Conservation (phyloP, 768 basidiomycete genomes). For the Punctularia strigosozonata region DNA sequence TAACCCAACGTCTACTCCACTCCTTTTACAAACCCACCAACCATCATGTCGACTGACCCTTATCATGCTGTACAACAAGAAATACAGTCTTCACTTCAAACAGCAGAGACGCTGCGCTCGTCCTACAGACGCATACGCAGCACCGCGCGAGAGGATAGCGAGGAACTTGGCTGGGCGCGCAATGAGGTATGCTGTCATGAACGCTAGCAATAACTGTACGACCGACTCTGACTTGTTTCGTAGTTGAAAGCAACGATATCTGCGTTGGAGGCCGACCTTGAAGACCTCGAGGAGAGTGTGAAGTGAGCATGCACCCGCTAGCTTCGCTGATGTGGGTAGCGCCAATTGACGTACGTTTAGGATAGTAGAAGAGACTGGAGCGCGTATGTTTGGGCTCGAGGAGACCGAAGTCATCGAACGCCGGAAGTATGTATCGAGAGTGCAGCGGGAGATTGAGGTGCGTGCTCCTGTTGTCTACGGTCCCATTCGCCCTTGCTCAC, state of each 20-base stretch:
- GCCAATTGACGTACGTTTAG: conserved; percentile 22
- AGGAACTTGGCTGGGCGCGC: conserved; percentile 69
- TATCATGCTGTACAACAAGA: conserved; percentile 83
- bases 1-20: background rate
- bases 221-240: background rate
- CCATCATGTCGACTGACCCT: conserved; percentile 61
- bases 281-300: conserved; percentile 91
- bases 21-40: background rate
- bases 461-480: conserved; percentile 16
- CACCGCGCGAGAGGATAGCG: conserved; percentile 61
- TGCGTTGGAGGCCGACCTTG: conserved; percentile 75
- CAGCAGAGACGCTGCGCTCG: conserved; percentile 56
- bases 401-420: conserved; percentile 67
- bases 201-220: conserved; percentile 1
- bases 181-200: conserved; percentile 53
- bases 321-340: background rate
- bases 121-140: conserved; percentile 72
- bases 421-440: conserved; percentile 63
- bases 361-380: conserved; percentile 79
- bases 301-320: conserved; percentile 34
- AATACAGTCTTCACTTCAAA: conserved; percentile 63
- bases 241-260: conserved; percentile 66
- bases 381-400: conserved; percentile 74
- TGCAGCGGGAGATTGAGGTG: conserved; percentile 74
- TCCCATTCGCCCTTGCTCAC: conserved; percentile 3